Evolutionary conservation across 1,284 basidiomycete genomes (phyloP), one percentile per base, ranked within the genome.

Genomic region (Wolfiporia cocos): DNA sequence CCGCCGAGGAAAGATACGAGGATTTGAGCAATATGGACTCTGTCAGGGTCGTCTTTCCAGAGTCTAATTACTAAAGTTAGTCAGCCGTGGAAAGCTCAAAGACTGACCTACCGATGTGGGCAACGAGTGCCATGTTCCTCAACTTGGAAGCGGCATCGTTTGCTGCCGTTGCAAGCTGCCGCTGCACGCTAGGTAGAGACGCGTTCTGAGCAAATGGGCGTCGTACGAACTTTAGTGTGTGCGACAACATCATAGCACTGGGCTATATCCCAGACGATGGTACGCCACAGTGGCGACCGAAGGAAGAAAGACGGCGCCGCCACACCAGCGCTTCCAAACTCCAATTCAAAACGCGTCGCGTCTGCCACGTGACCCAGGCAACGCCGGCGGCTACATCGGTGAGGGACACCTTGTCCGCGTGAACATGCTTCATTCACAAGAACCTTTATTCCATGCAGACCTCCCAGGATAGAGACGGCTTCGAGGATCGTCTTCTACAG

Each of bases 1-100:
- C 91, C 3, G 87, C 73, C 22, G 71, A 64, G 15, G 76, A 69
- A n/a, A 91, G 68, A 55, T 86, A 90, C 2, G 77, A 74, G 3
- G 90, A 87, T 42, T 78, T 78, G 43, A 84, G 72, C 14, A 94
- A 70, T 20, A 94, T 84, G 9, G 89, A 90, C 66, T 94, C 91
- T 0, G 91, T 93, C 28, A 94, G 64, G 2, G 90, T 93, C 0
- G 90, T 94, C 65, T 94, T 94, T 36, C 90, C 90, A 4, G 91
- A 92, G 64, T 94, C 90, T 89, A 41, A 37, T 15, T 30, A 15
- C 26, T 49, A 12, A 48, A 36, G 17, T 9, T 10, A 26, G 7
- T 2, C 2, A 17, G 19, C 2, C 14, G 33, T 12, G 24, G 7
- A 4, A 22, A 10, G 39, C 3, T 26, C 10, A 12, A 49, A 29